Conservation (phyloP, 2,329 filamentous ascomycete species). For the Aspergillaceae sp. region DNA sequence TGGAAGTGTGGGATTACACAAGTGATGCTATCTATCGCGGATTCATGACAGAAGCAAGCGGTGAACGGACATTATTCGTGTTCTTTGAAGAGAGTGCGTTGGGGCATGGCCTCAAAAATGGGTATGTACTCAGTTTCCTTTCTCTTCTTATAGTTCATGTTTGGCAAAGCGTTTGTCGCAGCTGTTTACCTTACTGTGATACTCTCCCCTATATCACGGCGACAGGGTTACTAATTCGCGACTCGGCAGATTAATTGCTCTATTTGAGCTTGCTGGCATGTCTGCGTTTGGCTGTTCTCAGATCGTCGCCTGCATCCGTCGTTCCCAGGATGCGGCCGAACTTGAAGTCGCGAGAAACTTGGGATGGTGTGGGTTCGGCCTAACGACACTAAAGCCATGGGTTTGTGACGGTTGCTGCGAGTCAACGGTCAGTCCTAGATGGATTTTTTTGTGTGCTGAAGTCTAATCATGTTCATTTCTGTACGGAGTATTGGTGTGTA, state of each 20-base stretch:
- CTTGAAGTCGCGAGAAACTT: constrained; percentile 65
- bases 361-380: constrained; percentile 86
- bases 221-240: neutral
- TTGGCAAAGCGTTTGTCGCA: too few species aligned
- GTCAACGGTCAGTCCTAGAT: constrained; percentile 63
- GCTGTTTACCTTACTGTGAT: too few species aligned
- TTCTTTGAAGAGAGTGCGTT: constrained; percentile 73
- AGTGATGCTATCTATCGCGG: constrained; percentile 78
- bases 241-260: constrained; percentile 62
- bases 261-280: constrained; percentile 77
- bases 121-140: constrained; percentile 48
- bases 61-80: constrained; percentile 69
- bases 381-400: constrained; percentile 73
- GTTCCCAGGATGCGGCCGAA: constrained; percentile 54
- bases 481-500: neutral
- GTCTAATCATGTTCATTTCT: constrained; percentile 43
- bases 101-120: constrained; percentile 73
- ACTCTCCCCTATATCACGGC: neutral
- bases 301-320: constrained; percentile 74
- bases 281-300: constrained; percentile 63
- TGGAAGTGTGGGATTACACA: constrained; percentile 59
- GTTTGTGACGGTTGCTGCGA: constrained; percentile 40
- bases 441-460: constrained; percentile 87
- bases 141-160: too few species aligned
- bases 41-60: constrained; percentile 64